phyloP scores from a whole-genome alignment of 2,329 filamentous ascomycete genomes.

The Alternaria triticimaculans region DNA sequence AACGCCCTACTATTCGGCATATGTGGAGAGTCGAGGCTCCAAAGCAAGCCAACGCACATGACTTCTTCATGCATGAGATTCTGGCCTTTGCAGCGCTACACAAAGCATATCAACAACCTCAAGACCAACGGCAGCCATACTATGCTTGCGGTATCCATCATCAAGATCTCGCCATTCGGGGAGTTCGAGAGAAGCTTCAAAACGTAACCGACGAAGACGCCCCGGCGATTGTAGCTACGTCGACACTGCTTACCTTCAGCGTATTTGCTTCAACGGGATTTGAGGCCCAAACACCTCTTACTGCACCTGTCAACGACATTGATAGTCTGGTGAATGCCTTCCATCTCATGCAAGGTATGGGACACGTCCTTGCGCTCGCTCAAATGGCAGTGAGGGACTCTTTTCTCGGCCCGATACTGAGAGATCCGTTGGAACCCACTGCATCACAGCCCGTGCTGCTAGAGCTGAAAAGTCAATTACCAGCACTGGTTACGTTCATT shows the following conservation, averaged over 20 bases:
- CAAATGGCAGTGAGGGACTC: conserved; percentile 27
- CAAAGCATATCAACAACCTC: conserved; percentile 39
- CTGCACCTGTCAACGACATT: conserved; percentile 22
- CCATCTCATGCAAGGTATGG: conserved; percentile 45
- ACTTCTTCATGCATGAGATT: conserved; percentile 51
- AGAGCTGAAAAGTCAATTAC: conserved; percentile 29
- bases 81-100: conserved; percentile 51
- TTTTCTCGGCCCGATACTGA: conserved; percentile 33
- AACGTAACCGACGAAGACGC: conserved; percentile 40
- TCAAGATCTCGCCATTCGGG: conserved; percentile 46
- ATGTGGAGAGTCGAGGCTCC: conserved; percentile 47
- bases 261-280: conserved; percentile 42
- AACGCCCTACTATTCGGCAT: conserved; percentile 31
- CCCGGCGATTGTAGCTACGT: conserved; percentile 40
- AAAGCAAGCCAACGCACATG: conserved; percentile 41
- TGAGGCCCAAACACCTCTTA: conserved; percentile 21
- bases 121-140: conserved; percentile 33
- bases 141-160: conserved; percentile 46
- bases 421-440: conserved; percentile 23
- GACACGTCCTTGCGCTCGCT: conserved; percentile 34
- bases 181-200: conserved; percentile 36
- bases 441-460: conserved; percentile 38
- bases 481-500: conserved; percentile 27
- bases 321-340: conserved; percentile 46
- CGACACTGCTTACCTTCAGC: conserved; percentile 38